Evolutionary conservation across 371 early-diverging fungal species (phyloP), one percentile per base, ranked within the genome.

Genomic region (Actinomucor elegans): DNA sequence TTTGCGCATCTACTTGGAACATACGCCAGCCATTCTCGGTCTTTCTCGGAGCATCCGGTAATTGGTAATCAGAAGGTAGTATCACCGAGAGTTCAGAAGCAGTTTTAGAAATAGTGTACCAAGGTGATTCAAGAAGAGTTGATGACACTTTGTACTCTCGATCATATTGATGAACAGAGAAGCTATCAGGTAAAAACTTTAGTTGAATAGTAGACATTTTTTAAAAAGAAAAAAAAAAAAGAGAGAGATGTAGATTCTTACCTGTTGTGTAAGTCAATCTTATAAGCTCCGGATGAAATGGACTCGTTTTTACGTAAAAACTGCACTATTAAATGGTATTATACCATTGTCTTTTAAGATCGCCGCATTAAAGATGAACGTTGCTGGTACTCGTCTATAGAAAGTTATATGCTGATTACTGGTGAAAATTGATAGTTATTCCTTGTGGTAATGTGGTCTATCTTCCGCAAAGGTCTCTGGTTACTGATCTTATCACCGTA

Each of bases 1-100:
- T 77, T 48, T 73, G 77, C 1, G 85, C 90, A 9, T 70, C 75
- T 5, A 92, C 84, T 60, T 82, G 72, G 51, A 90, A 81, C 59
- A 74, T 73, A 3, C 77, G 65, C 83, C 86, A 91, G 2, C 67
- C 77, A 5, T 55, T 23, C 28, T 87, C 85, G 24, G 71, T 62
- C 55, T 82, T 83, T 33, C 59, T 64, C n/a, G 75, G 68, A 33
- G 48, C 44, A 26, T 49, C 47, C 14, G 48, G 54, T 5, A 60
- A 35, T 29, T 36, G 33, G 24, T 47, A 45, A 32, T 48, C 52
- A 38, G 66, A 60, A 1, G 85, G 85, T 24, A 82, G 46, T 34
- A 87, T 69, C 15, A 87, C 49, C 0, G 87, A 85, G 10, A 87
- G 59, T 56, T 85, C 87, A 12, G 63, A 64, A 2, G 61, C 40